Conservation (phyloP, 1,139 yeast species). For the Geotrichum australiense region DNA sequence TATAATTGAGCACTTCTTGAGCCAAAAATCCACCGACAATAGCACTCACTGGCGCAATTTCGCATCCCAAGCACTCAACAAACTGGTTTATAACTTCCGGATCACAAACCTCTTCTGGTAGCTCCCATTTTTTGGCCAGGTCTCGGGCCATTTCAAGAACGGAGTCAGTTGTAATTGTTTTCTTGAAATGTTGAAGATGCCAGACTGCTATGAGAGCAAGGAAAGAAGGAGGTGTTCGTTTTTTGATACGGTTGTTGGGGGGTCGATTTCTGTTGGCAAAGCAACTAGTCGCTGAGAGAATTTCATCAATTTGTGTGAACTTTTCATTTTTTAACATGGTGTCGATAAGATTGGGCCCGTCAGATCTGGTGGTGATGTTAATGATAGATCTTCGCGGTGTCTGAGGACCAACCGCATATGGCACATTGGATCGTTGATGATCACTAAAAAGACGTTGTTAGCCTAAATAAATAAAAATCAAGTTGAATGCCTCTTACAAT, state of each 20-base stretch:
- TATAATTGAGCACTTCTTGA: slow-evolving; percentile 80
- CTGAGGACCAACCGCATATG: slow-evolving; percentile 41
- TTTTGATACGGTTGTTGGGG: slow-evolving; percentile 54
- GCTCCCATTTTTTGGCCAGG: slow-evolving; percentile 38
- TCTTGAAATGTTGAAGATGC: slow-evolving; percentile 23
- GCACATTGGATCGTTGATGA: slow-evolving; percentile 42
- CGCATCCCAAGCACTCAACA: slow-evolving; percentile 42
- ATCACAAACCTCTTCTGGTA: slow-evolving; percentile 37
- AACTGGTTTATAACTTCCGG: slow-evolving; percentile 26
- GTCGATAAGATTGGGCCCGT: slow-evolving; percentile 42
- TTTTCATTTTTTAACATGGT: slow-evolving; percentile 49
- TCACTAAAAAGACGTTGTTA: slow-evolving; percentile 39
- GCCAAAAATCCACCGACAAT: slow-evolving; percentile 84
- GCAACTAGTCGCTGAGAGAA: slow-evolving; percentile 27
- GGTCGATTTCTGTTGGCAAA: slow-evolving; percentile 27
- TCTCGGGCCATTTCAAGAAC: slow-evolving; percentile 31
- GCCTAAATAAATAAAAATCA: neutral
- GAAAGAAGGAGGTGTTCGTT: slow-evolving; percentile 51
- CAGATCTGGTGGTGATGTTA: slow-evolving; percentile 33
- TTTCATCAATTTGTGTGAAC: slow-evolving; percentile 40
- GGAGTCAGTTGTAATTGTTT: slow-evolving; percentile 24
- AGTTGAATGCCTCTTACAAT: slow-evolving; percentile 1
- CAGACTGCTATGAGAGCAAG: slow-evolving; percentile 58
- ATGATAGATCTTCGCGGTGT: slow-evolving; percentile 51
- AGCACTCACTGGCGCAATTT: slow-evolving; percentile 81